These are phyloP conservation scores for Lunularia cruciata DNA, from an alignment of 225 moss, liverwort and hornwort species.

Conservation along the genomic window DNA sequence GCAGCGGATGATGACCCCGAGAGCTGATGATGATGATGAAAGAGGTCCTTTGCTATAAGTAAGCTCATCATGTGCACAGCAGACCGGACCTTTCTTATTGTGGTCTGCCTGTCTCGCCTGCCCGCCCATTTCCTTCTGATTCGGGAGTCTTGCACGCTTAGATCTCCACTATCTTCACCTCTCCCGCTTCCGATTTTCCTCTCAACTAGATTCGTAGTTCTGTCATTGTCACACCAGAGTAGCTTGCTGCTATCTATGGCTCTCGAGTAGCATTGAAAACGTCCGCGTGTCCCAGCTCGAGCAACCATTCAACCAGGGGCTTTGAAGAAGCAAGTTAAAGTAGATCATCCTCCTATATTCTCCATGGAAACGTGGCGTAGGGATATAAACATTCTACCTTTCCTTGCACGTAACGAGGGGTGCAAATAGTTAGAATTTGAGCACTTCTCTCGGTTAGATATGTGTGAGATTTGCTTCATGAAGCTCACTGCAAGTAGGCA, in stretches of 20 bases:
- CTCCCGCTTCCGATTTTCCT: neutral
- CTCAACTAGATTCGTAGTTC: neutral
- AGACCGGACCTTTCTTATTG: neutral
- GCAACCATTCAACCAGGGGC: neutral
- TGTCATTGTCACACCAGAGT: neutral
- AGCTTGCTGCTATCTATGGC: neutral
- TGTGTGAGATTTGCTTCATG: too few relatives aligned
- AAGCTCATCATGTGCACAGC: too few relatives aligned
- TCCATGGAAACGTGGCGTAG: constrained; percentile 4
- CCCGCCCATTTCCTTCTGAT: too few relatives aligned
- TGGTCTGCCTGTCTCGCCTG: neutral
- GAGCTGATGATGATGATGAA: too few relatives aligned
- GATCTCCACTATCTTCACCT: neutral
- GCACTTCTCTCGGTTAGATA: too few relatives aligned
- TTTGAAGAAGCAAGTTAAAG: neutral
- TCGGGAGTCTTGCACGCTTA: neutral
- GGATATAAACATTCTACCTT: constrained; percentile 2
- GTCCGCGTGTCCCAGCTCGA: constrained; percentile 6
- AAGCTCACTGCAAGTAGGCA: too few relatives aligned
- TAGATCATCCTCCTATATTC: neutral
- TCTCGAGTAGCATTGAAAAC: neutral
- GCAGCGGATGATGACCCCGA: too few relatives aligned
- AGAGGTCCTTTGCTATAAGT: too few relatives aligned
- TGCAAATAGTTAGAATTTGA: too few relatives aligned
- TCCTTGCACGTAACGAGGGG: constrained; percentile 5